A percentile compares a stretch with the other conserved stretches of the same genome.
Conservation (phyloP, 75 land plant genomes). For the Pseudotsuga menziesii region DNA sequence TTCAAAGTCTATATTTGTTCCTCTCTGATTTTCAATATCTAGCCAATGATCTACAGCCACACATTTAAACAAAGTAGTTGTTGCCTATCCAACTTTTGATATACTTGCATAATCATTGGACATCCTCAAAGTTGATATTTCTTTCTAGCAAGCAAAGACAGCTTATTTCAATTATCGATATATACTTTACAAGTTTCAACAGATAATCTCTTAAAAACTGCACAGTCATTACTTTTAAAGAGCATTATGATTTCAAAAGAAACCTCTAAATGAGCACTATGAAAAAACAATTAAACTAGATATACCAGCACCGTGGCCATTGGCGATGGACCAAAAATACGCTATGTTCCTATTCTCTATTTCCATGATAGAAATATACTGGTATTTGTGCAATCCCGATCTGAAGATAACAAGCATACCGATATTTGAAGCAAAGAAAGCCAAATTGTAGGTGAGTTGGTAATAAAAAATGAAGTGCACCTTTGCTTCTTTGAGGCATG, state of each 20-base stretch:
- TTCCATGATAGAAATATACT: too few species aligned
- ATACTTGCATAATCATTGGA: neutral
- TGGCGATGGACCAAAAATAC: neutral
- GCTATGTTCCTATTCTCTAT: neutral
- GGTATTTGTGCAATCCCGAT: neutral
- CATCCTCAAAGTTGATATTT: too few species aligned
- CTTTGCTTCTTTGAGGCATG: conserved; percentile 66
- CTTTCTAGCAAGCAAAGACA: neutral
- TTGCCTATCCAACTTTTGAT: neutral
- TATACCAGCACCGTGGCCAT: neutral
- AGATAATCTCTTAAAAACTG: neutral
- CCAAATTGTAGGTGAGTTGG: neutral
- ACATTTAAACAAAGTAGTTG: neutral
- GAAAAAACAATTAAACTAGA: neutral
- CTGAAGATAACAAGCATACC: too few species aligned
- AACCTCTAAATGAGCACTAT: neutral
- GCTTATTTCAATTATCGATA: too few species aligned
- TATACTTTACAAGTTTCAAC: neutral
- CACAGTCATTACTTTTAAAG: neutral
- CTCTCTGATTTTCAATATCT: neutral
- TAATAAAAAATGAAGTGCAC: conserved; percentile 16
- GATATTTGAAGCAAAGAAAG: neutral
- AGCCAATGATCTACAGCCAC: neutral
- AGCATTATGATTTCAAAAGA: neutral
- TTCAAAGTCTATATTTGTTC: neutral